These are phyloP conservation scores for Cetraspora pellucida DNA, from an alignment of 192 early-diverging fungal genomes.

Conservation along the genomic window DNA sequence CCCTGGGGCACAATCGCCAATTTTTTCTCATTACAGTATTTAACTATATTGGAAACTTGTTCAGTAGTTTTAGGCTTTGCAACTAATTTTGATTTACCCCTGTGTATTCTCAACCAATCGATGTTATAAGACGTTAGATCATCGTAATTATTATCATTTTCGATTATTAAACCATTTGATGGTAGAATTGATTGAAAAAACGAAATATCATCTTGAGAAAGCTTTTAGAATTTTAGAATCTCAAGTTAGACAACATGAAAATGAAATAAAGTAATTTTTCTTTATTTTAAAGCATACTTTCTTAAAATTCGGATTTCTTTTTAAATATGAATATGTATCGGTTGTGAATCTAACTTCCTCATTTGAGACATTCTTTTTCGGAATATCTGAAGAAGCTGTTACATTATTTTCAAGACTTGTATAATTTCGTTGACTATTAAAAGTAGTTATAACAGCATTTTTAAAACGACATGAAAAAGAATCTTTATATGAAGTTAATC, in stretches of 20 bases:
- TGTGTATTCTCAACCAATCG: conserved; percentile 97
- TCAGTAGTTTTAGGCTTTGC: conserved; percentile 84
- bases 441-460: too few relatives aligned
- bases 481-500: too few relatives aligned
- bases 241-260: neutral
- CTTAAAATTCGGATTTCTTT: conserved; percentile 47
- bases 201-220: conserved; percentile 61
- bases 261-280: neutral
- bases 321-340: conserved; percentile 53
- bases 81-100: conserved; percentile 82
- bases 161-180: conserved; percentile 46
- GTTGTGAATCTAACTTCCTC: conserved; percentile 41
- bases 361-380: too few relatives aligned
- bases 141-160: conserved; percentile 41
- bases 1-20: conserved; percentile 97
- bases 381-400: too few relatives aligned
- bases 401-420: too few relatives aligned
- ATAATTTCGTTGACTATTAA: too few relatives aligned
- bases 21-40: conserved; percentile 82
- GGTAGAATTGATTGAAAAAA: conserved; percentile 61
- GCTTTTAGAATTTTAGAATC: conserved; percentile 32
- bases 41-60: conserved; percentile 81
- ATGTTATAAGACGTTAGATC: conserved; percentile 74
- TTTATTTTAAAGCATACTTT: conserved; percentile 24
- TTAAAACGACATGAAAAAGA: too few relatives aligned